phyloP scores from a whole-genome alignment of 2,329 filamentous ascomycete species.

The Aspergillus sp. region DNA sequence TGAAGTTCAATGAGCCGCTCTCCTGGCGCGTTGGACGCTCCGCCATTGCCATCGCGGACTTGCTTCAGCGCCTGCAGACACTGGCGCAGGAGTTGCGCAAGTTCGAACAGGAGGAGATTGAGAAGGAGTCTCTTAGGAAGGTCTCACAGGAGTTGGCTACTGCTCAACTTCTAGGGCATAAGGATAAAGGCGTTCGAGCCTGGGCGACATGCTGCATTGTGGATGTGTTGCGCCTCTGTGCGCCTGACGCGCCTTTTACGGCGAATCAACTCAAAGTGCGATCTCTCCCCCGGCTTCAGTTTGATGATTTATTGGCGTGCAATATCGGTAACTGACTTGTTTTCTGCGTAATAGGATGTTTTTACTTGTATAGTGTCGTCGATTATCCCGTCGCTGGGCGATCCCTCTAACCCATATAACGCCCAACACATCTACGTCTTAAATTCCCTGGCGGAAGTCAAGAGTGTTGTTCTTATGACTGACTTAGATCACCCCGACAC shows the following conservation, averaged over 20 bases:
- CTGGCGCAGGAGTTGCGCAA: conserved; percentile 80
- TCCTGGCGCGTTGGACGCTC: conserved; percentile 85
- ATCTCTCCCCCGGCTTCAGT: not conserved
- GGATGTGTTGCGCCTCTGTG: conserved; percentile 88
- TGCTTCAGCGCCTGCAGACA: conserved; percentile 76
- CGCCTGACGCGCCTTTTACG: conserved; percentile 92
- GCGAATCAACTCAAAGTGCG: conserved; percentile 82
- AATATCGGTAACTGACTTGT: not conserved
- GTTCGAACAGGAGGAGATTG: conserved; percentile 82
- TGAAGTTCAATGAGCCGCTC: conserved; percentile 81
- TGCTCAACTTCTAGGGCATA: conserved; percentile 80
- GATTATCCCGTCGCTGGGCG: conserved; percentile 79
- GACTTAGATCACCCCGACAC: conserved; percentile 81
- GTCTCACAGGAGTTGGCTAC: conserved; percentile 83
- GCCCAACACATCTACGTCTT: conserved; percentile 90
- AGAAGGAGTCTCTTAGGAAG: conserved; percentile 77
- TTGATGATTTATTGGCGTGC: not conserved
- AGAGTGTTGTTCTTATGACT: conserved; percentile 88
- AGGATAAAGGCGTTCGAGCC: conserved; percentile 89
- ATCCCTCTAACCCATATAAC: conserved; percentile 87
- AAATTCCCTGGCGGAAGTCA: conserved; percentile 83
- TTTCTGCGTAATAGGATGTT: conserved; percentile 66
- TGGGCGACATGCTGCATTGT: conserved; percentile 87
- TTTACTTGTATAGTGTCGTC: conserved; percentile 84
- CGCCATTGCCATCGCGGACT: conserved; percentile 77